Evolutionary conservation across 495 filamentous ascomycete genomes (phyloP).

Genomic region (Emericellopsis terricola): DNA sequence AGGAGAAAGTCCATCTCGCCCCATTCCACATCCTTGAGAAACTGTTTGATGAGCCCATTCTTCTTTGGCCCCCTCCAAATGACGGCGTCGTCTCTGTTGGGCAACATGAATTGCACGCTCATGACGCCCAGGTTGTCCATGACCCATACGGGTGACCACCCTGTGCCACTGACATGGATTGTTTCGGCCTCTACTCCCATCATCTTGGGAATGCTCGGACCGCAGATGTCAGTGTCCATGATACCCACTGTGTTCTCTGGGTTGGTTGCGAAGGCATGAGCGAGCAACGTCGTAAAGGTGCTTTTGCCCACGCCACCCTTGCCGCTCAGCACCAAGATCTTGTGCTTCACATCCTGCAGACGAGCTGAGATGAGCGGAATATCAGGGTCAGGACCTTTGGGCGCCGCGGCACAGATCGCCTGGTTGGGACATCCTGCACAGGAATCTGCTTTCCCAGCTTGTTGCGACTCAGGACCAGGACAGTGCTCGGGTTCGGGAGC

Average conservation of each 20-base stretch:
- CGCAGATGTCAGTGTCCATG: constrained; percentile 95
- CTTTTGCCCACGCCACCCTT: constrained; percentile 96
- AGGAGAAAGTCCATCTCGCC: constrained; percentile 83
- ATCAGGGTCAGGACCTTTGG: constrained; percentile 92
- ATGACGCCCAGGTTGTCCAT: constrained; percentile 82
- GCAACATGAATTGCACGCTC: constrained; percentile 96
- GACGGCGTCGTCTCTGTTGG: constrained; percentile 76
- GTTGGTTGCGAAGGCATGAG: constrained; percentile 71
- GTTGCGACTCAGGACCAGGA: constrained; percentile 76
- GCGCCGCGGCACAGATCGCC: constrained; percentile 78
- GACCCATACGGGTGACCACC: constrained; percentile 91
- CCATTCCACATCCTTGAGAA: constrained; percentile 94
- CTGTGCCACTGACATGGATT: constrained; percentile 62
- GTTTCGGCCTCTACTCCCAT: constrained; percentile 88
- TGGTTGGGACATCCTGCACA: constrained; percentile 95
- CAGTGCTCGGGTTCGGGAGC: constrained; percentile 96
- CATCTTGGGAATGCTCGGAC: constrained; percentile 92
- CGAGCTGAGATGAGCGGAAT: constrained; percentile 72
- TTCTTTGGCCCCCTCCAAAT: constrained; percentile 98
- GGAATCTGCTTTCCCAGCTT: constrained; percentile 70
- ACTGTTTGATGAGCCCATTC: constrained; percentile 95
- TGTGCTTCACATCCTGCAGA: constrained; percentile 66
- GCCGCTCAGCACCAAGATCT: constrained; percentile 78
- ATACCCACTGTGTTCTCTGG: constrained; percentile 62
- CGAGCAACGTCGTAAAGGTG: constrained; percentile 74